Base-by-base conservation (phyloP, 441 rosid species). In the Isatis lusitanica region DNA sequence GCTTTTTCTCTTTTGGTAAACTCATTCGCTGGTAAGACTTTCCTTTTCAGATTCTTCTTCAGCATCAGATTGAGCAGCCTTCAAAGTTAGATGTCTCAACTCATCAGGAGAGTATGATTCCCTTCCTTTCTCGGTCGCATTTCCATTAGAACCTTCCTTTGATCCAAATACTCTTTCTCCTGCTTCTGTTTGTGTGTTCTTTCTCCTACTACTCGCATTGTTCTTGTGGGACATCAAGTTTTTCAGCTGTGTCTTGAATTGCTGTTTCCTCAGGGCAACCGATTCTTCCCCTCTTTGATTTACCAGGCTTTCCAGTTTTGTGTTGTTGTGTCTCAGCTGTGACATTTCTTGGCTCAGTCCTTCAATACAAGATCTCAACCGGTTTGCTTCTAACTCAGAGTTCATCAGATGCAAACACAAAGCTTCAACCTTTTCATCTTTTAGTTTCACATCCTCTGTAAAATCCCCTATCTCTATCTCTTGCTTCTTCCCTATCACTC, bases 351-450 rank as follows among this genome's bases (percentile, higher is more conserved):
- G 83, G 78, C 82, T 85, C 52, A 86, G 57, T 72, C 81, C 85
- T 78, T 90, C 91, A 11, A 81, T 73, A 56, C 85, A 86, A 69
- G 96, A 82, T 70, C 82, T 86, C 64, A 86, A 70, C 46, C 86
- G 81, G 81, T 85, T 89, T 48, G 90, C 82, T 79, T 94, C 98
- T 51, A 88, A 71, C 73, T 94, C 97, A 85, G 83, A 80, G 85
- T 92, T 89, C 81, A 90, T 79, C 72, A 86, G 57, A 78, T 76
- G 85, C 94, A 91, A 85, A 15, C 84, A 88, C 28, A 74, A 79
- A 60, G 86, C 86, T 82, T 92, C 95, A 65, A 90, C 67, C 66
- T 84, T 90, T 74, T 89, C 94, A 74, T 94, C 97, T 79, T 90
- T 94, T 48, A 86, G 81, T 69, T 93, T 84, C 88, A 90, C 79